Conservation (phyloP, 306 rosid species). For the Dalbergia oliveri region DNA sequence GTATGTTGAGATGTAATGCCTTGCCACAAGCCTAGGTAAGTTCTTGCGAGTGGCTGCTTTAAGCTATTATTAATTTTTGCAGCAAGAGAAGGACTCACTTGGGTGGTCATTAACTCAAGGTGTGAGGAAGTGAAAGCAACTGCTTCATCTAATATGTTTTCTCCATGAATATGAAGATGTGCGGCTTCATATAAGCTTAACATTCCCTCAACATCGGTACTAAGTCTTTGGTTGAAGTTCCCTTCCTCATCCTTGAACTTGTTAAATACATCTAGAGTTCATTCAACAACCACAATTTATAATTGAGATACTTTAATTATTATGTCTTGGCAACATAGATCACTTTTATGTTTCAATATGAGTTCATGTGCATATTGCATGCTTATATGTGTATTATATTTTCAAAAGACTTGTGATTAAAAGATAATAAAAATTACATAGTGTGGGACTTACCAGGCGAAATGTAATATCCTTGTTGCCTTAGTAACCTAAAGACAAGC, state of each 20-base stretch:
- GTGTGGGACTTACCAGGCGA: neutral
- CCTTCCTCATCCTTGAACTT: neutral
- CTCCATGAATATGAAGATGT: neutral
- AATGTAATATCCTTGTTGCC: neutral
- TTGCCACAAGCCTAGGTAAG: neutral
- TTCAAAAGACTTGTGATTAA: too few relatives aligned
- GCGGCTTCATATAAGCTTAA: neutral
- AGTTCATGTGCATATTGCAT: too few relatives aligned
- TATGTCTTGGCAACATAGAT: too few relatives aligned
- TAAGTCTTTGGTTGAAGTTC: too few relatives aligned
- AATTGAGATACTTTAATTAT: too few relatives aligned
- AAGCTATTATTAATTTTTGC: neutral
- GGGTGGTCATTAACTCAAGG: neutral
- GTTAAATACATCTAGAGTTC: neutral
- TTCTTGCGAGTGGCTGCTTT: neutral
- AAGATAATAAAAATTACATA: too few relatives aligned
- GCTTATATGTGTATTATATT: too few relatives aligned
- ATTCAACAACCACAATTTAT: neutral
- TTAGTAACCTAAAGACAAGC: too few relatives aligned
- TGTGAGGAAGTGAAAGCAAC: neutral
- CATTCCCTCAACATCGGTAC: neutral
- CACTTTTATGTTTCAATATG: too few relatives aligned
- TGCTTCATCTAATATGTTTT: neutral
- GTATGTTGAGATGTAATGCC: neutral
- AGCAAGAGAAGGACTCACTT: neutral